Base-by-base conservation (phyloP, 106 monocot species). In the Posidonia australis region DNA sequence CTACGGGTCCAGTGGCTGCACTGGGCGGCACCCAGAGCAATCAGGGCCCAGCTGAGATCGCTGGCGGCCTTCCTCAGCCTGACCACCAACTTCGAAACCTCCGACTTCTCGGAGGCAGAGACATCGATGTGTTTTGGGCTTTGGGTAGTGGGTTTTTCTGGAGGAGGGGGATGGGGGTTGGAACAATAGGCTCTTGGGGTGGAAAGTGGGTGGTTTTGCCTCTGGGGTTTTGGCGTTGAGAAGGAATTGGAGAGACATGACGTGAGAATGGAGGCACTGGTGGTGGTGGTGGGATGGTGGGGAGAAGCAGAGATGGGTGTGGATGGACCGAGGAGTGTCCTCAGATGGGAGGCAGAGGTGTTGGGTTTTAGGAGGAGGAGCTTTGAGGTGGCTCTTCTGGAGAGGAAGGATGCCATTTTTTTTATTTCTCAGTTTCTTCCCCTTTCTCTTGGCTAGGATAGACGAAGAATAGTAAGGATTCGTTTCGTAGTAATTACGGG, bases 41-140 rank as follows among this genome's bases (percentile, higher is more conserved):
- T 14, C 28, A 59, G 28, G 7, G 59, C 27, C 59, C 59, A 59
- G 13, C 59, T 31, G 59, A 59, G 59, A 6, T 59, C 59, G 25
- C 59, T 28, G 59, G 30, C 6, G 59, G 30, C 32, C 32, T 36
- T 59, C 59, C 59, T 59, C 59, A 31, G 59, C 14, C 32, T 59
- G 9, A 28, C 59, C 14, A 31, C 59, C 5, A 59, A 9, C 25
- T 59, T n/a, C n/a, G n/a, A n/a, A n/a, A n/a, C 29, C 27, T 16
- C n/a, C 29, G 58, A 25, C 59, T 59, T 28, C n/a, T 59, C 30
- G 18, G 59, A 7, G 0, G 28, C 14, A 6, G 31, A 12, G 7
- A 6, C 4, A 59, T 32, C 16, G 13, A 10, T 1, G 29, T 59
- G 6, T 13, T 32, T 30, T 13, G 59, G n/a, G 29, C 16, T 32